Conservation (phyloP, 257 asterid genomes). For the Forsythia suspensa region DNA sequence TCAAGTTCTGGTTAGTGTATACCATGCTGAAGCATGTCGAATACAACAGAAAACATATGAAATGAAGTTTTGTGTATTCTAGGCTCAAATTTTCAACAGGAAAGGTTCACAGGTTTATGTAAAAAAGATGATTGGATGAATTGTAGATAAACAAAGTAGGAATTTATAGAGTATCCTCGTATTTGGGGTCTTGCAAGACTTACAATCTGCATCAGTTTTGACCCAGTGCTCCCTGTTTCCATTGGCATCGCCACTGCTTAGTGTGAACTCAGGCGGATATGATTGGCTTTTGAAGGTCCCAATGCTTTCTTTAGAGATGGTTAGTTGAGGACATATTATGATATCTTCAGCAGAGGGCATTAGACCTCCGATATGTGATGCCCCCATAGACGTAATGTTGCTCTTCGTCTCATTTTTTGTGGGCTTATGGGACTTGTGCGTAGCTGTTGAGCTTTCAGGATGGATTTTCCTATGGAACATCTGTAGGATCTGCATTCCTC, state of each 20-base stretch:
- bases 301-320: slow-evolving; percentile 39
- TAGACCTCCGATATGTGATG: slow-evolving; percentile 32
- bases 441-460: slow-evolving; percentile 56
- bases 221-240: slow-evolving; percentile 69
- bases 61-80: not conserved
- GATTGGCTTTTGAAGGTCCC: slow-evolving; percentile 22
- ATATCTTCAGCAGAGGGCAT: slow-evolving; percentile 53
- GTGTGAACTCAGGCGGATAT: slow-evolving; percentile 25
- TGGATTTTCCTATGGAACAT: slow-evolving; percentile 91
- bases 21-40: slow-evolving; percentile 9
- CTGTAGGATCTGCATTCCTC: slow-evolving; percentile 64
- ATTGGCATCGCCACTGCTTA: slow-evolving; percentile 29
- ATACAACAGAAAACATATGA: slow-evolving; percentile 15
- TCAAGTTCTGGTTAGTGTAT: not conserved
- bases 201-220: slow-evolving; percentile 92
- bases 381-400: slow-evolving; percentile 22
- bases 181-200: slow-evolving; percentile 47
- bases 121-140: not conserved
- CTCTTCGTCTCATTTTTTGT: slow-evolving; percentile 42
- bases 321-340: slow-evolving; percentile 54
- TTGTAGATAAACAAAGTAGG: not conserved
- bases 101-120: not conserved
- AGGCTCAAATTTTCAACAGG: not conserved
- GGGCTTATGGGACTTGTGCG: slow-evolving; percentile 32
- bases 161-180: not conserved